Evolutionary conservation across 345 rosid species (phyloP).

Genomic region (Citrus maxima): DNA sequence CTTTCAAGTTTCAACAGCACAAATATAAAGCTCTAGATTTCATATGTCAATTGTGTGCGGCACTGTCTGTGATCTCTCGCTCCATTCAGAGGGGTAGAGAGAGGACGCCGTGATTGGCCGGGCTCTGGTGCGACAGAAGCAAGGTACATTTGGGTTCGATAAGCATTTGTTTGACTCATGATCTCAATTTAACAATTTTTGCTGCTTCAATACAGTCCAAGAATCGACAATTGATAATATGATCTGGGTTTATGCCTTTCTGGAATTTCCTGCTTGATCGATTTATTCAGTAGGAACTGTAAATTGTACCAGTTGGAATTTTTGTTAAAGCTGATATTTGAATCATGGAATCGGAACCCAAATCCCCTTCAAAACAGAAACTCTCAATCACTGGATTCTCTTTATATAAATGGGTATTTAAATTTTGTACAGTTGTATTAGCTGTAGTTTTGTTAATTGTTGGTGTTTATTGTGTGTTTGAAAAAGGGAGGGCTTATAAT

Average conservation of each 20-base stretch:
- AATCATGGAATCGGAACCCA: slow-evolving; percentile 50
- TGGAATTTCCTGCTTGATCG: not conserved
- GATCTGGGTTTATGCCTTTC: not conserved
- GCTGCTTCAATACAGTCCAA: not conserved
- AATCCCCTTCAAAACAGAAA: slow-evolving; percentile 51
- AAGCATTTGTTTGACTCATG: not conserved
- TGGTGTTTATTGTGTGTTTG: slow-evolving; percentile 25
- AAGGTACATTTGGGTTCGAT: not conserved
- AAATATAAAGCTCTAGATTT: not conserved
- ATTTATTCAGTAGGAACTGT: not conserved
- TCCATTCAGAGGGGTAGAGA: not conserved
- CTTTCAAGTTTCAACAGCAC: not conserved
- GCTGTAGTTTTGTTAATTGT: slow-evolving; percentile 20
- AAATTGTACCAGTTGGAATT: slow-evolving; percentile 6
- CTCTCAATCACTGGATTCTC: slow-evolving; percentile 16
- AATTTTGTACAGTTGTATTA: slow-evolving; percentile 9
- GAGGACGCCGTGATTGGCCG: not conserved
- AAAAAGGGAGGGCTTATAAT: slow-evolving; percentile 6
- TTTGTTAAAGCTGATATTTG: slow-evolving; percentile 8
- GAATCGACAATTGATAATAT: not conserved
- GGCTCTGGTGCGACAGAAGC: not conserved
- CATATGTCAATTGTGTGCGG: not conserved
- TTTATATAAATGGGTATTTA: slow-evolving; percentile 20
- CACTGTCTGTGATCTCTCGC: slow-evolving; percentile 1
- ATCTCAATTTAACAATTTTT: not conserved